Evolutionary conservation across 2,329 filamentous ascomycete genomes (phyloP).

Genomic region (Sclerotinia glacialis): DNA sequence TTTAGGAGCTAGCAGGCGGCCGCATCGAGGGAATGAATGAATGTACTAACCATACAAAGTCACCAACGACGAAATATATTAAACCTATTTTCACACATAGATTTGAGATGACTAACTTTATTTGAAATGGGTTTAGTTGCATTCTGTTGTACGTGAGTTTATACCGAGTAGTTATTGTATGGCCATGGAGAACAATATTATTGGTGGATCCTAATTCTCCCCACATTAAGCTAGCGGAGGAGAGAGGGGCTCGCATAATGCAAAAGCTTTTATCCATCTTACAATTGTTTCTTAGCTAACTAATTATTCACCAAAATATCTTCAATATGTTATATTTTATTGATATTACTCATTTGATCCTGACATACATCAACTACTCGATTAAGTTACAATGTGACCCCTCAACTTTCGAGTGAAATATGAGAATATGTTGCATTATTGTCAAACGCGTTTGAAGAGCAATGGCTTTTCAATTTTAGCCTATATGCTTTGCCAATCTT

Average conservation of each 20-base stretch:
- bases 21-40: background rate
- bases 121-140: too few relatives aligned
- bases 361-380: background rate
- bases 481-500: background rate
- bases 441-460: background rate
- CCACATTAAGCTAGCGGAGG: background rate
- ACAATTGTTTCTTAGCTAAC: too few relatives aligned
- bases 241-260: background rate
- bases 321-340: too few relatives aligned
- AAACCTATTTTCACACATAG: too few relatives aligned
- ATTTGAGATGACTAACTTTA: too few relatives aligned
- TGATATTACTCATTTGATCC: background rate
- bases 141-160: too few relatives aligned
- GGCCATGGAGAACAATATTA: background rate
- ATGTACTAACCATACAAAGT: too few relatives aligned
- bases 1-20: background rate
- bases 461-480: background rate
- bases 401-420: background rate
- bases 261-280: background rate
- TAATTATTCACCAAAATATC: background rate
- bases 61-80: too few relatives aligned
- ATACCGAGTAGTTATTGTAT: too few relatives aligned
- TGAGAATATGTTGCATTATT: background rate
- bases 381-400: background rate
- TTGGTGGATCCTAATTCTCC: slow-evolving; percentile 15